These are phyloP conservation scores for Pisolithus albus DNA, from an alignment of 768 basidiomycete species.

Conservation along the genomic window DNA sequence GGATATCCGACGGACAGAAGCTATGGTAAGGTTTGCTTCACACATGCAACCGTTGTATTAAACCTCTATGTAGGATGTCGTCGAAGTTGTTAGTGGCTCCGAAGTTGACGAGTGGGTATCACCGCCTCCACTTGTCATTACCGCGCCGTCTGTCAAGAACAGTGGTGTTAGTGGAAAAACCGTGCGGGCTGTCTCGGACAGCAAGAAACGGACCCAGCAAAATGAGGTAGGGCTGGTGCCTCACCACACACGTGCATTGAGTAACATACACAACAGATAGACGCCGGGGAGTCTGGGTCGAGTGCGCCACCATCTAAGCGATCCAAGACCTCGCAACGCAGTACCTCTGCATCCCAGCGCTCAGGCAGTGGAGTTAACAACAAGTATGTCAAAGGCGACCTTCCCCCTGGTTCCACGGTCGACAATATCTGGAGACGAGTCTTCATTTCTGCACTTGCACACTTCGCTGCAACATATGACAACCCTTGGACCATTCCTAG, in stretches of 20 bases:
- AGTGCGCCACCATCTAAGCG: not conserved
- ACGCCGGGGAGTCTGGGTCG: not conserved
- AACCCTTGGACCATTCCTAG: slow-evolving; percentile 6
- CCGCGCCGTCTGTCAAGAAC: not conserved
- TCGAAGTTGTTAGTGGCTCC: not conserved
- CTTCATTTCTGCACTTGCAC: slow-evolving; percentile 4
- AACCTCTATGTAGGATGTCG: not conserved
- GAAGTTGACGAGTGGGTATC: not conserved
- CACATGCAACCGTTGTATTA: too few species aligned
- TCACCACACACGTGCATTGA: not conserved
- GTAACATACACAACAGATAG: not conserved
- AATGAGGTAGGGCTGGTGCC: not conserved
- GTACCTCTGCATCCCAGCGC: not conserved
- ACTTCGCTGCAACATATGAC: slow-evolving; percentile 1
- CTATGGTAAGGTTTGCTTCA: too few species aligned
- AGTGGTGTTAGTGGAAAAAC: not conserved
- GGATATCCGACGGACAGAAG: too few species aligned
- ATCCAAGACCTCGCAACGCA: not conserved
- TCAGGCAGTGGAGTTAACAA: slow-evolving; percentile 4
- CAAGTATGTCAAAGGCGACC: slow-evolving; percentile 6
- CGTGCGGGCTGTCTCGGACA: not conserved
- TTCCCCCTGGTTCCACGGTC: slow-evolving; percentile 1
- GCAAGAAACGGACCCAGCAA: not conserved
- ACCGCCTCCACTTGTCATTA: not conserved
- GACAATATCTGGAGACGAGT: slow-evolving; percentile 3